phyloP scores from a whole-genome alignment of 495 filamentous ascomycete genomes.

The Talaromyces adpressus region DNA sequence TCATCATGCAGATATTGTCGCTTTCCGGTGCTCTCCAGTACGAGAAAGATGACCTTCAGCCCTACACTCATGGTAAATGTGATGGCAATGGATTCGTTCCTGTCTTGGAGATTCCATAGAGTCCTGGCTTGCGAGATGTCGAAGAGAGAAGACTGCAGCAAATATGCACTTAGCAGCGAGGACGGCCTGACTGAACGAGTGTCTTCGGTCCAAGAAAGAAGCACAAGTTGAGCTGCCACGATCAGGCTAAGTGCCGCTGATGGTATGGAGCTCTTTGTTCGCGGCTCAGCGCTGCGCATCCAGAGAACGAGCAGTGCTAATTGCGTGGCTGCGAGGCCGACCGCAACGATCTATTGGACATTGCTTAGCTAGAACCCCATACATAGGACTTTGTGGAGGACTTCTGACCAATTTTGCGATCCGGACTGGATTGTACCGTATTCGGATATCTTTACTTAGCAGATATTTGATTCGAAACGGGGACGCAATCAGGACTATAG shows the following conservation, averaged over 20 bases:
- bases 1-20: conserved; percentile 20
- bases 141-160: conserved; percentile 13
- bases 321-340: neutral
- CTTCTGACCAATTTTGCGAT: neutral
- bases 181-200: conserved; percentile 15
- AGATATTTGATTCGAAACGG: neutral
- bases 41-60: conserved; percentile 31
- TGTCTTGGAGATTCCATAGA: conserved; percentile 22
- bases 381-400: neutral
- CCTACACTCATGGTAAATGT: conserved; percentile 32
- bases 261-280: neutral
- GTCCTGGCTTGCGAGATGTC: conserved; percentile 29
- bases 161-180: conserved; percentile 14
- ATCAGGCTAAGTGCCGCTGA: neutral
- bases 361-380: neutral
- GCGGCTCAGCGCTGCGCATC: neutral
- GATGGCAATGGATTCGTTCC: conserved; percentile 13
- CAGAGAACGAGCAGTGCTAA: conserved; percentile 4
- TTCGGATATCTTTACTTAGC: neutral
- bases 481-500: conserved; percentile 4
- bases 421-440: neutral
- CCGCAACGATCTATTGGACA: neutral
- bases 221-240: conserved; percentile 16
- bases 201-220: conserved; percentile 15
- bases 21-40: conserved; percentile 42